Evolutionary conservation across 768 basidiomycete genomes (phyloP), one percentile per base, ranked within the genome.

Genomic region (Xanthoconium stramineum): DNA sequence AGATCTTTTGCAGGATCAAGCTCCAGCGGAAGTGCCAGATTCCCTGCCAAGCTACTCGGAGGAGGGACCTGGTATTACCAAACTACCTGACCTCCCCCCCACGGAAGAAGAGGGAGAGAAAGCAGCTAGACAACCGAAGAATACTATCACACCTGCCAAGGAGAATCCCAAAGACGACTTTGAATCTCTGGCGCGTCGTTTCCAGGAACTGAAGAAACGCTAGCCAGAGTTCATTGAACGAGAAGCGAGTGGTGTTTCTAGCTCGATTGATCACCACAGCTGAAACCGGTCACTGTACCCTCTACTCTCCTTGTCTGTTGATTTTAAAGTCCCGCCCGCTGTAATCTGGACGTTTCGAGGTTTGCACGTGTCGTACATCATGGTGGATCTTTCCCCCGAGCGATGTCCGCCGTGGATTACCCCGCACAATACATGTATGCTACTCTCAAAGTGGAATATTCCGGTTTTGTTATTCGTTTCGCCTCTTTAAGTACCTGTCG

Each of bases 151-250:
- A 24, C 24, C 60, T 36, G 43, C 53, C 7, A 62, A 61, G 32
- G 60, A 67, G 38, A 54, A 64, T 39, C 66, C 71, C 48, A 81
- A 83, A 66, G 86, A 93, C 62, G 88, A 88, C 55, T 91, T 93
- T 63, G 87, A 88, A 38, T 77, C 82, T 20, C 76, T 97, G 48
- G 75, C 86, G 49, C 84, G 82, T 69, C 83, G 94, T 55, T 96
- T 97, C 65, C 91, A 89, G 58, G 87, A 84, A 30, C 73, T 97
- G 63, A 97, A 95, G 78, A 91, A 91, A 74, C 83, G 84, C 46
- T 91, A 71, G 72, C 29, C 37, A 46, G 52, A 20, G 42, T 19
- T 36, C 2, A 50, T 32, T 8, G 36, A 40, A 51, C 28, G 39
- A 45, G 39, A 40, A 37, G 36, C n/a, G 24, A 48, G 32, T 46